Base-by-base conservation (phyloP, 2,329 filamentous ascomycete species). In the Cercospora sp. region DNA sequence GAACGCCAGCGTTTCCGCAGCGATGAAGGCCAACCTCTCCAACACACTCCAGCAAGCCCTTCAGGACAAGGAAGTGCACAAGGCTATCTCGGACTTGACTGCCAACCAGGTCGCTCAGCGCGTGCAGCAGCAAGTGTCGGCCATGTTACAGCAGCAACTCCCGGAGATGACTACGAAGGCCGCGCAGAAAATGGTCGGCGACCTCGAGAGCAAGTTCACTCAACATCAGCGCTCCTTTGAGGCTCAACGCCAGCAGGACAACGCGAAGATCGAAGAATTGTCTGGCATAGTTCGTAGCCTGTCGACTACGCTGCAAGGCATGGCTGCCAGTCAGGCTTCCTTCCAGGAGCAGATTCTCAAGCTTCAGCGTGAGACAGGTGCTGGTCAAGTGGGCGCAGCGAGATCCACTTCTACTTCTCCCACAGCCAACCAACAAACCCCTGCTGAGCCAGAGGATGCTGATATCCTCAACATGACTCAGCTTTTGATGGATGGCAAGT, bases 251-350 rank as follows among this genome's bases (percentile, higher is more conserved):
- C 82, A 82, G 60, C 80, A 82, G 55, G 87, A 89, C 71, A 80
- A 82, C 63, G 82, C 83, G 72, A 93, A 93, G 84, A 90, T 94
- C 67, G 88, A 91, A 64, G 87, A 91, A 74, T 84, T 94, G n/a
- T 85, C 89, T 7, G 84, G 85, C 13, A 85, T 91, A 31, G 88
- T 92, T 4, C 86, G 85, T 33, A 86, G 87, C 26, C 83, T 94
- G 66, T 87, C 89, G 2, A 87, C 90, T 70, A 91, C 89, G 55
- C 85, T 94, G 26, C 87, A 88, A 45, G 86, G 86, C 12, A 89
- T 94, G 89, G 89, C 89, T 5, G 81, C 87, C 5, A 85, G 86
- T 1, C 91, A 94, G 79, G 81, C 86, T 3, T 86, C 90, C 65
- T 88, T 93, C 72, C 90, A 93, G 77, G 85, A 85, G 36, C 80